Conservation (phyloP, 495 filamentous ascomycete species). For the Podospora pseudoanserina region DNA sequence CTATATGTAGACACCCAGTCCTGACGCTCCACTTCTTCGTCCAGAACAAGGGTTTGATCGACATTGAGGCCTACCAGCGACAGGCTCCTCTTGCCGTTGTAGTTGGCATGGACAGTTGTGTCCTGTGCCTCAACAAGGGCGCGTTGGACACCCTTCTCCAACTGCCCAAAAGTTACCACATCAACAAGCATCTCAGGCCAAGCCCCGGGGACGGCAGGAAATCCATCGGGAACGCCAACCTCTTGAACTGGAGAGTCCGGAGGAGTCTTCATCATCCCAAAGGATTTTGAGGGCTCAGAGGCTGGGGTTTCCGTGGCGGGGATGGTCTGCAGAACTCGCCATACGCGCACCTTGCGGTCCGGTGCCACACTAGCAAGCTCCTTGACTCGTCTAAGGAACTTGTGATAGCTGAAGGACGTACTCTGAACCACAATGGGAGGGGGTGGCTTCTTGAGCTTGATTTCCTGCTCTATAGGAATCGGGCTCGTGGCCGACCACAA, state of each 20-base stretch:
- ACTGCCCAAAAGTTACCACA: conserved; percentile 61
- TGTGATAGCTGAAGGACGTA: conserved; percentile 60
- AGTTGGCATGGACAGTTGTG: conserved; percentile 68
- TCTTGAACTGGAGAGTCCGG: conserved; percentile 29
- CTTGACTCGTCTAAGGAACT: conserved; percentile 74
- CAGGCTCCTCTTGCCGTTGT: conserved; percentile 67
- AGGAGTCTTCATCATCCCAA: conserved; percentile 32
- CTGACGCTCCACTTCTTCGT: conserved; percentile 65
- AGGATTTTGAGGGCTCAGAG: conserved; percentile 14
- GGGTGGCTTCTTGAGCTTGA: conserved; percentile 55
- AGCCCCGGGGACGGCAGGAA: conserved; percentile 39
- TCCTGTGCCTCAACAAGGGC: conserved; percentile 68
- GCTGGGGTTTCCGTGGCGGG: conserved; percentile 31
- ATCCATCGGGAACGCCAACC: conserved; percentile 27
- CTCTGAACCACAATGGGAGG: conserved; percentile 64
- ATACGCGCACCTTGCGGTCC: conserved; percentile 71
- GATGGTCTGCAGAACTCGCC: conserved; percentile 59
- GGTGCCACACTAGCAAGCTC: conserved; percentile 57
- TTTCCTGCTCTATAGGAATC: conserved; percentile 53
- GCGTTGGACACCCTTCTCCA: conserved; percentile 64
- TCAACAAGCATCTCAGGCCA: conserved; percentile 71
- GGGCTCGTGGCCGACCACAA: conserved; percentile 55
- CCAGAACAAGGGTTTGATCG: conserved; percentile 69
- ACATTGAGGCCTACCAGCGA: conserved; percentile 60
- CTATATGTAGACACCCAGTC: conserved; percentile 47